Evolutionary conservation across 108 stramenopile genomes (phyloP), one percentile per base, ranked within the genome.

Genomic region (Cyclostephanos invisitatus): DNA sequence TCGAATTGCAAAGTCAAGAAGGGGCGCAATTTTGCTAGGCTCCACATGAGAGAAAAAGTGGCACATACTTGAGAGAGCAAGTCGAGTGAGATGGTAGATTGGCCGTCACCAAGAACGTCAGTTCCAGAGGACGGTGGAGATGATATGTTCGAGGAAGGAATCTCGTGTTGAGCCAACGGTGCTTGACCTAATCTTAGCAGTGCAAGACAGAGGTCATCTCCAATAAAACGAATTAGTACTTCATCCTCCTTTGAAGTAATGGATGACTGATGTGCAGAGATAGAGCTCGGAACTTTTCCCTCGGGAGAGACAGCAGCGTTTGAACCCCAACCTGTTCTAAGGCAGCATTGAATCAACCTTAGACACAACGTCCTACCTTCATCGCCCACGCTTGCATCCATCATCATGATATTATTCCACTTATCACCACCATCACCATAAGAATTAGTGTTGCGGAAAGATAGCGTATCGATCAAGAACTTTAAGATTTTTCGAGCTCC

Each of bases 161-260:
- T 50, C 35, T 83, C 86, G 17, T 87, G 85, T 54, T 90, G 81
- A 1, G 85, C 84, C 89, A 89, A 94, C 66, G 91, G 86, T 7
- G 89, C 87, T 70, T 94, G 93, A 24, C 93, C 93, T 2, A 86
- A 87, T 74, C 87, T 89, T 20, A 94, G 64, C 20, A 94, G 74
- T 7, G 91, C 81, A 21, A 94, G 75, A 80, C 93, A 91, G 54
- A 94, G 82, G 70, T 94, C 91, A 79, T 94, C 93, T 70, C 87
- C 85, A 51, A 94, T 71, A 57, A 89, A 75, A n/a, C 59, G 70
- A 37, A 92, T 54, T 9, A 90, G 56, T 50, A 68, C 57, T 35
- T 74, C 70, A 24, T 86, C 78, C 6, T 79, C 75, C 8, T 55
- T 74, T 12, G 35, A 22, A 12, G 38, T 35, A 36, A 68, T 1